Percentiles rank a stretch among this genome's conserved stretches.
These are phyloP conservation scores for Perkinsela sp. DNA, from an alignment of 208 protist genomes.

Conservation along the genomic window DNA sequence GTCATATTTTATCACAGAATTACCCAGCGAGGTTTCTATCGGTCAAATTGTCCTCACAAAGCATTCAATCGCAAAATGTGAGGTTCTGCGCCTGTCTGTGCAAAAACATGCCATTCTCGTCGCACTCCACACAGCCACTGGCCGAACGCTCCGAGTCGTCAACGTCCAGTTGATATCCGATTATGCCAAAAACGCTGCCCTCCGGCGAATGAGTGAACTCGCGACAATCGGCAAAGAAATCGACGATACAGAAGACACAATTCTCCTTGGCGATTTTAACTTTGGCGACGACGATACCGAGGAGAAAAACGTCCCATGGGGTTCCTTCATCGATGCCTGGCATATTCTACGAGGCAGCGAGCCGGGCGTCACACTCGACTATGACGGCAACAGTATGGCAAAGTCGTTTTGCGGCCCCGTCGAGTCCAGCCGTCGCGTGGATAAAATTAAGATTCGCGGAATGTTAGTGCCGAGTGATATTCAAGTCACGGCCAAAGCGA, in stretches of 20 bases:
- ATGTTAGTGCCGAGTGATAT: not conserved
- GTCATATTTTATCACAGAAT: not conserved
- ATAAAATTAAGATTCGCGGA: not conserved
- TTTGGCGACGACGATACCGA: constrained; percentile 1
- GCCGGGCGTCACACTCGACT: not conserved
- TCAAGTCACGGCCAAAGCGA: not conserved
- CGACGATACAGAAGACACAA: not conserved
- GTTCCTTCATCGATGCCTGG: constrained; percentile 1
- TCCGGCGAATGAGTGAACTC: not conserved
- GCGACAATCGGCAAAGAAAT: not conserved
- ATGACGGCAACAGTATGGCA: not conserved
- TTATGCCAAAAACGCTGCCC: constrained; percentile 1
- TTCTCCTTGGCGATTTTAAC: constrained; percentile 2
- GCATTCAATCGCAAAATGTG: not conserved
- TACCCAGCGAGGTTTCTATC: not conserved
- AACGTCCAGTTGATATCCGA: constrained; percentile 1
- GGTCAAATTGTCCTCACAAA: not conserved
- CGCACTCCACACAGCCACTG: not conserved
- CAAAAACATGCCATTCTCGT: not conserved
- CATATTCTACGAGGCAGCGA: not conserved
- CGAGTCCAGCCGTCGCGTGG: not conserved
- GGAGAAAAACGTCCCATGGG: not conserved
- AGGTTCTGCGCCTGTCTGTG: not conserved
- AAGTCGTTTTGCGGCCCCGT: not conserved
- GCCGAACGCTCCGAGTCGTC: not conserved